Evolutionary conservation across 2,329 filamentous ascomycete species (phyloP), one percentile per base, ranked within the genome.

Genomic region (Nectriaceae sp.): DNA sequence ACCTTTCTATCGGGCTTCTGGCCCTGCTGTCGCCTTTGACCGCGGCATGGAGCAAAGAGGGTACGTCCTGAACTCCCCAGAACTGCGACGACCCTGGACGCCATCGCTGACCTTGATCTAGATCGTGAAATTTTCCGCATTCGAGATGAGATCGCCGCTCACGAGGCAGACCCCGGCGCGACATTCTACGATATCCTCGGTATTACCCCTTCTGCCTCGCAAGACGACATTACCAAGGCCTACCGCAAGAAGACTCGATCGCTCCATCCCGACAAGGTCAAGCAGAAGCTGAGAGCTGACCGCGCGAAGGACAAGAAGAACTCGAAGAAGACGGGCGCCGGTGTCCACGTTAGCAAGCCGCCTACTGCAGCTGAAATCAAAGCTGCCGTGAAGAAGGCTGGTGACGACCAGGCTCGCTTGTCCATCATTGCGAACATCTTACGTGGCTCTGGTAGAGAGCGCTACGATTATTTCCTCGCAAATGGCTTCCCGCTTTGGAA

Each of bases 111-210:
- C 29, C 16, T 5, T 38, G 3, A 24, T 40, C 21, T 64, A 95
- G 94, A 99, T 73, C 90, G 95, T 67, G 94, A 99, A 74, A 97
- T 99, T 75, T 99, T 99, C 77, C 89, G 91, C 62, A 80, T 99
- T 54, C 87, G 87, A 65, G 91, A 97, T 74, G 94, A 97, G 69
- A 82, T 99, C 47, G 73, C 83, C 38, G 76, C 84, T 56, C 89
- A 97, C 69, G 90, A 97, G 69, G 47, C 65, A 26, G 91, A 94
- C 49, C 64, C 77, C 43, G 86, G 89, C 54, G 80, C 90, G 51
- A 94, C 89, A 61, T 99, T 99, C 73, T 99, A 99, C 82, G 87
- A 95, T 67, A 94, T 96, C 73, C 78, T 99, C 54, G 91, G 87
- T 63, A 81, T 96, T 56, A 76, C 80, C 42, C 76, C 84, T 50